Evolutionary conservation across 2,329 filamentous ascomycete species (phyloP), one percentile per base, ranked within the genome.

Genomic region (Cladosporium sp.): DNA sequence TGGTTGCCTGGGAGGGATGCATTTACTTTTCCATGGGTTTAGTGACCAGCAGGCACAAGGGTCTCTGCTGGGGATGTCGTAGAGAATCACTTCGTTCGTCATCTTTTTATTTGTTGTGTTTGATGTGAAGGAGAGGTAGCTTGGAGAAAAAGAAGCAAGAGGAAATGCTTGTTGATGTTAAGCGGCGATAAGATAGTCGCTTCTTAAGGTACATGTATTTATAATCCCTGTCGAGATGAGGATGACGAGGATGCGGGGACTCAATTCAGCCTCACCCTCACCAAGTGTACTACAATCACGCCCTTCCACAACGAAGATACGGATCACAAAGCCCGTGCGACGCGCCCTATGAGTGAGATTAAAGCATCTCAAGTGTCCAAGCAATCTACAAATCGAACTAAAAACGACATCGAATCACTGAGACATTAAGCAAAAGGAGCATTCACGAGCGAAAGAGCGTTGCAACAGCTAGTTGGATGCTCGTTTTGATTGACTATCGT

Each of bases 11-110:
- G 52, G 47, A 47, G 38, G 32, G 76, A 71, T 78, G 89, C 1
- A 14, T 88, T 87, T 32, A 63, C 60, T 63, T 78, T 90, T 92
- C 89, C 88, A 92, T 0, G 89, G 85, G 74, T 92, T 92, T 55
- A 86, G 78, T 1, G 88, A 89, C 90, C 90, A 92, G 60, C 79
- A 74, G 8, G 77, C 78, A 47, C 79, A 75, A 18, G 79, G 79
- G 24, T 79, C 77, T 73, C 81, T 84, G 76, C 81, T 87, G 2
- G 88, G 85, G 2, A 92, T 76, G 74, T 92, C 89, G 70, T 86
- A 90, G 1, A 92, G 75, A 10, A 85, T 78, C 44, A 89, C 79
- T 68, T 81, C 74, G 34, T 74, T 64, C 12, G 74, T 67, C 72
- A 74, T 74, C 1, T 36, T 36, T 14, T 14, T 14, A 8, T 15